Conservation (phyloP, 148 eudicot species). For the Chenopodium album region DNA sequence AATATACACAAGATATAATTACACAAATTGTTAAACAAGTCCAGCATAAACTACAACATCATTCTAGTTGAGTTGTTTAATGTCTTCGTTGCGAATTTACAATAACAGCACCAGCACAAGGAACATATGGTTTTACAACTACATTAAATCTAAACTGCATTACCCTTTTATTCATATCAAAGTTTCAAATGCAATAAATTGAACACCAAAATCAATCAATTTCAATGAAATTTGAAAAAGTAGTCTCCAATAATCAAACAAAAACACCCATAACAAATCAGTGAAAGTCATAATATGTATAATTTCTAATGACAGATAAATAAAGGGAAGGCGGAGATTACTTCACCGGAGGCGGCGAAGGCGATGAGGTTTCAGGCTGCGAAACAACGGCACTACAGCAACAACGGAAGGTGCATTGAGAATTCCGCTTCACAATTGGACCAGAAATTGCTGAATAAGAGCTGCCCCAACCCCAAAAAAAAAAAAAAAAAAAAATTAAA, state of each 20-base stretch:
- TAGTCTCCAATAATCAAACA: no score
- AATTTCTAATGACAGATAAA: not conserved
- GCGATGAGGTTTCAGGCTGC: conserved; percentile 15
- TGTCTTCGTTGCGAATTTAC: not conserved
- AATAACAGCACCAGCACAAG: not conserved
- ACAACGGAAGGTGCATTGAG: conserved; percentile 42
- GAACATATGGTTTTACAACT: no score
- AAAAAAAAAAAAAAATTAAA: not conserved
- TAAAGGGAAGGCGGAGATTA: not conserved
- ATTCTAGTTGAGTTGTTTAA: not conserved
- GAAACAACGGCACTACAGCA: conserved; percentile 33
- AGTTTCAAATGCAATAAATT: no score
- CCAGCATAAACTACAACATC: not conserved
- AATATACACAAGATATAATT: no score
- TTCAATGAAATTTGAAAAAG: no score
- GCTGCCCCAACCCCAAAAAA: conserved; percentile 26
- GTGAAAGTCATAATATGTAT: no score
- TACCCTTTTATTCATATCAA: no score
- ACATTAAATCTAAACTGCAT: no score
- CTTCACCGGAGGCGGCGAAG: conserved; percentile 23
- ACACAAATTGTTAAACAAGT: not conserved
- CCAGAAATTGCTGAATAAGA: conserved; percentile 27
- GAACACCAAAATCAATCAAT: no score
- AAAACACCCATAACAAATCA: not conserved
- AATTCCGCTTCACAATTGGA: conserved; percentile 23